Conservation (phyloP, 1,284 basidiomycete species). For the Moesziomyces globuligerus region DNA sequence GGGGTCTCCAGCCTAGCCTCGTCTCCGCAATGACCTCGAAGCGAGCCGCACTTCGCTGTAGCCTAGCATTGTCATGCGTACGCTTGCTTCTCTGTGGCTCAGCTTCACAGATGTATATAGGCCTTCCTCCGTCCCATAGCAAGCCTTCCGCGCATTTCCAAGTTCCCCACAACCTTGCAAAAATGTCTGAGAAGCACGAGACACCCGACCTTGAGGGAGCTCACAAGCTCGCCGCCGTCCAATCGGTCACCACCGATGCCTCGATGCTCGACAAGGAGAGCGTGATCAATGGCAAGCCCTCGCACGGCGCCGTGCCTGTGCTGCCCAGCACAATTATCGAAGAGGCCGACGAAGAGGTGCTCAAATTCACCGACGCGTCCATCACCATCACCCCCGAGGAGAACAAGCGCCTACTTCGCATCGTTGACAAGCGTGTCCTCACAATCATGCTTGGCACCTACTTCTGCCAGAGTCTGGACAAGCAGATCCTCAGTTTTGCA, state of each 20-base stretch:
- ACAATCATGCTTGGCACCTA: constrained; percentile 74
- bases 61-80: too few relatives aligned
- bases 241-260: constrained; percentile 37
- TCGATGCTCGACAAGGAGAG: constrained; percentile 40
- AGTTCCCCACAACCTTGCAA: constrained; percentile 2
- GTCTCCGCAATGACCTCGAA: too few relatives aligned
- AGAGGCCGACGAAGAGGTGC: constrained; percentile 42
- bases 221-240: constrained; percentile 34
- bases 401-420: constrained; percentile 65
- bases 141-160: constrained; percentile 1
- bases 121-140: too few relatives aligned
- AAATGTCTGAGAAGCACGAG: constrained; percentile 31
- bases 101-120: too few relatives aligned
- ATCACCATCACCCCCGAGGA: constrained; percentile 46
- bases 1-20: too few relatives aligned
- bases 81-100: too few relatives aligned
- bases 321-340: constrained; percentile 41
- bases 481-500: constrained; percentile 72
- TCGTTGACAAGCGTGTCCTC: constrained; percentile 72
- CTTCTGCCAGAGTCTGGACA: constrained; percentile 72
- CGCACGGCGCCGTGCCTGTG: constrained; percentile 16
- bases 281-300: constrained; percentile 28
- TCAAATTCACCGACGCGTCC: constrained; percentile 32
- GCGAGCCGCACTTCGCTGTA: too few relatives aligned
- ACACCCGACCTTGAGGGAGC: constrained; percentile 29